Conservation (phyloP, 2,329 filamentous ascomycete species). For the Colletotrichum euphorbiae region DNA sequence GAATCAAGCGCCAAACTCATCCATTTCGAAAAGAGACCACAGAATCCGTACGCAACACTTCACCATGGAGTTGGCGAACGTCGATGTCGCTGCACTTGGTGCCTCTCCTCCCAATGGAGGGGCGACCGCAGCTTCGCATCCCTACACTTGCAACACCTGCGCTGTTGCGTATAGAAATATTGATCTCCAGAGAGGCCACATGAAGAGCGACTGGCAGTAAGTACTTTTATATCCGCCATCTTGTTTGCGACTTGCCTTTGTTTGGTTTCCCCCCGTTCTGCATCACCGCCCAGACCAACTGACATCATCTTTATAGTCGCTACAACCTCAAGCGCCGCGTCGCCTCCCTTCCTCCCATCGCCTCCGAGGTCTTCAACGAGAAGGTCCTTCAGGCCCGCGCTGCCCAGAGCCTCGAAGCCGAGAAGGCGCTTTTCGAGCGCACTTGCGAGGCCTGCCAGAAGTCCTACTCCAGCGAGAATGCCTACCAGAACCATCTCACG, state of each 20-base stretch:
- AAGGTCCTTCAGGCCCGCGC: constrained; percentile 95
- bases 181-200: constrained; percentile 92
- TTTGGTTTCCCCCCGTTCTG: background rate
- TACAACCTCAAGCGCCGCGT: constrained; percentile 98
- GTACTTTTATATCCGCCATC: constrained; percentile 51
- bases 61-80: constrained; percentile 58
- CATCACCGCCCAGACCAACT: constrained; percentile 28
- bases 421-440: constrained; percentile 89
- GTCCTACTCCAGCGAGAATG: constrained; percentile 96
- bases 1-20: background rate
- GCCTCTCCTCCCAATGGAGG: constrained; percentile 43
- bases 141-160: constrained; percentile 98
- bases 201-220: constrained; percentile 99
- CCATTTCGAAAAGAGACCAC: background rate
- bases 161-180: constrained; percentile 96
- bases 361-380: constrained; percentile 93
- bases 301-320: constrained; percentile 64
- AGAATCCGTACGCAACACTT: constrained; percentile 19
- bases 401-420: constrained; percentile 83
- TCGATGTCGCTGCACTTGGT: constrained; percentile 43
- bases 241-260: background rate
- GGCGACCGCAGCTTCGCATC: constrained; percentile 69
- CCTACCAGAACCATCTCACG: constrained; percentile 90
- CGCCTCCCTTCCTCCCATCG: constrained; percentile 88
- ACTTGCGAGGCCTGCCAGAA: constrained; percentile 85